Base-by-base conservation (phyloP, 2,329 filamentous ascomycete genomes). In the Pseudogymnoascus sp. region DNA sequence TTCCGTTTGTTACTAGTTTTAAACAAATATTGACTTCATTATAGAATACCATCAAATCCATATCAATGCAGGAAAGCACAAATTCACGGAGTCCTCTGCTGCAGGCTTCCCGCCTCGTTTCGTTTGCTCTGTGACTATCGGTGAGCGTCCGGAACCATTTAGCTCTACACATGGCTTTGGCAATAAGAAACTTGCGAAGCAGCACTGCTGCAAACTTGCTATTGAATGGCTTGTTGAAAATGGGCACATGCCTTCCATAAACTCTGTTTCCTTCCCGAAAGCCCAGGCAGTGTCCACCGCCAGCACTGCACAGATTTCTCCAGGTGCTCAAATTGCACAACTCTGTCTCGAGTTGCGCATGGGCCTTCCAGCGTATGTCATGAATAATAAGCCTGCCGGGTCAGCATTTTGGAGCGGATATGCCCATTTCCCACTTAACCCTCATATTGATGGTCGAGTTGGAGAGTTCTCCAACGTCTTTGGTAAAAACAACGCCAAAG, bases 401-500 rank as follows among this genome's bases (percentile, higher is more conserved):
- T 57, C 39, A 3, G 41, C 67, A 1, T 11, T 71, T 2, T 71
- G 65, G 22, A 58, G 64, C 16, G 67, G 64, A 0, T 68, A 67
- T 54, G 70, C 70, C 1, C 63, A 70, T 60, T 72, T 71, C 41
- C 62, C 61, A 9, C 61, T 59, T 2, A 66, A 71, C 43, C 65
- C 65, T n/a, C 39, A 58, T 20, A 47, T 64, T 30, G 43, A 58
- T 6, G 61, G 62, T 4, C 25, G 9, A 14, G n/a, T 64, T 16
- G 62, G 62, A 12, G 61, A 74, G 59, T 74, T 76, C 4, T 61
- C 69, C 0, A 70, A 75, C 47, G 67, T 79, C 0, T 76, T 70
- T 61, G 77, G 78, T 3, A 76, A 74, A 70, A 79, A 77, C 68
- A 75, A 70, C 57, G 78, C 78, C 2, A 77, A 75, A 66, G 75